Base-by-base conservation (phyloP, 345 rosid genomes). In the Gynandropsis gynandra region DNA sequence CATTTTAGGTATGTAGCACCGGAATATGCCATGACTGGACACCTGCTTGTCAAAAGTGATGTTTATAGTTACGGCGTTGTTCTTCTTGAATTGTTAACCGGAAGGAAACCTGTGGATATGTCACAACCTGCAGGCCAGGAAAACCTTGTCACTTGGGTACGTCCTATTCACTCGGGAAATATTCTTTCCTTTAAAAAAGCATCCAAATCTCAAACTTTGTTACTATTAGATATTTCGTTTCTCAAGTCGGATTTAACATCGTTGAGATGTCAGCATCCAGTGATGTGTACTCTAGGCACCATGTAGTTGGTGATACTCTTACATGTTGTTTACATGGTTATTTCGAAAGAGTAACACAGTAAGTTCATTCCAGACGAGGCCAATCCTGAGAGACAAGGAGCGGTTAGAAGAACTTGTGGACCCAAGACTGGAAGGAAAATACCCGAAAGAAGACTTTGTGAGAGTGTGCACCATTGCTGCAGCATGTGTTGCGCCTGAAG, bases 1-100 rank as follows among this genome's bases (percentile, higher is more conserved):
- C 14, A 10, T 71, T 61, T 47, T 66, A 92, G 98, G 61, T 92
- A 92, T 66, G 98, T 92, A 49, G 98, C 98, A 27, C 98, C 98
- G 4, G 98, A 92, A 71, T 92, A 92, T 81, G 98, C 98, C 43
- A 92, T 92, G 98, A 92, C 98, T 0, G 98, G 98, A 68, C 98
- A 92, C 77, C 75, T 87, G 59, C 80, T 92, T 31, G 96, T 87
- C 33, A 92, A 92, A 76, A 92, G 98, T 24, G 98, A 92, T 62
- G 98, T 92, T 57, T 92, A 92, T 70, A 92, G 98, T 69, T 92
- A 92, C 56, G 98, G 98, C 13, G 98, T 92, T 45, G 98, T 92
- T 43, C 89, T 92, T 60, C 92, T 92, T 0, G 96, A 92, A 75
- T 67, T 92, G 77, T 68, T 92, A 58, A 87, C 96, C 1, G 98